These are phyloP conservation scores for Dinochytrium kinnereticum DNA, from an alignment of 371 early-diverging fungal species.

Conservation along the genomic window DNA sequence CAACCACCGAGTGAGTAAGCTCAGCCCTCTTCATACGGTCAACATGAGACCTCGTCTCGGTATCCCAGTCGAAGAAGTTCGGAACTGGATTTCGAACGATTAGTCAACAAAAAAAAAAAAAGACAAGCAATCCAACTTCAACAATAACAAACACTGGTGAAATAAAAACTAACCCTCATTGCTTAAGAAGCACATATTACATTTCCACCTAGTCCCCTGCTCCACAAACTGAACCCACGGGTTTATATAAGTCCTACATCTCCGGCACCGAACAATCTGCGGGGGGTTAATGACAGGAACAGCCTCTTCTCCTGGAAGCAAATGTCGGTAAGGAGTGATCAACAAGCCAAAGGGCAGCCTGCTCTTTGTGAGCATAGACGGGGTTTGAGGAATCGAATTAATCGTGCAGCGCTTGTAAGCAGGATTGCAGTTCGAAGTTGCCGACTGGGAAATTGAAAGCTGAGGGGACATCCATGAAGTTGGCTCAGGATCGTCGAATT, in stretches of 20 bases:
- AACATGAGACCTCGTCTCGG: conserved; percentile 74
- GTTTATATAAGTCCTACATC: conserved; percentile 96
- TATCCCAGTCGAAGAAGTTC: conserved; percentile 87
- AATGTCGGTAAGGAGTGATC: conserved; percentile 77
- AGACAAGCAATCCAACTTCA: conserved; percentile 78
- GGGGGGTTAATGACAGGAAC: conserved; percentile 85
- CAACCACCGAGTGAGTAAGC: conserved; percentile 85
- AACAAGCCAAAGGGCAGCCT: conserved; percentile 87
- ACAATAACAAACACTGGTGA: conserved; percentile 75
- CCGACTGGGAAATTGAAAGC: conserved; percentile 46
- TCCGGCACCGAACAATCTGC: conserved; percentile 89
- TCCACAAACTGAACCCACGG: conserved; percentile 94
- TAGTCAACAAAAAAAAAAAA: neutral
- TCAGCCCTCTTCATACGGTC: conserved; percentile 89
- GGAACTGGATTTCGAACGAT: conserved; percentile 61
- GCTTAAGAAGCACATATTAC: conserved; percentile 90
- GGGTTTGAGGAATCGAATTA: conserved; percentile 85
- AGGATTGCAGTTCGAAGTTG: conserved; percentile 67
- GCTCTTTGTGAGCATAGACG: conserved; percentile 79
- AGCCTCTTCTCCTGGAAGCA: conserved; percentile 58
- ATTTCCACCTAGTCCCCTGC: conserved; percentile 93
- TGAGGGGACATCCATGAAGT: conserved; percentile 36
- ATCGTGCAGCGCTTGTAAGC: conserved; percentile 87
- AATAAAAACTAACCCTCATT: conserved; percentile 73
- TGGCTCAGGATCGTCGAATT: conserved; percentile 26